phyloP scores from a whole-genome alignment of 371 early-diverging fungal genomes.

The Mortierella sp. region DNA sequence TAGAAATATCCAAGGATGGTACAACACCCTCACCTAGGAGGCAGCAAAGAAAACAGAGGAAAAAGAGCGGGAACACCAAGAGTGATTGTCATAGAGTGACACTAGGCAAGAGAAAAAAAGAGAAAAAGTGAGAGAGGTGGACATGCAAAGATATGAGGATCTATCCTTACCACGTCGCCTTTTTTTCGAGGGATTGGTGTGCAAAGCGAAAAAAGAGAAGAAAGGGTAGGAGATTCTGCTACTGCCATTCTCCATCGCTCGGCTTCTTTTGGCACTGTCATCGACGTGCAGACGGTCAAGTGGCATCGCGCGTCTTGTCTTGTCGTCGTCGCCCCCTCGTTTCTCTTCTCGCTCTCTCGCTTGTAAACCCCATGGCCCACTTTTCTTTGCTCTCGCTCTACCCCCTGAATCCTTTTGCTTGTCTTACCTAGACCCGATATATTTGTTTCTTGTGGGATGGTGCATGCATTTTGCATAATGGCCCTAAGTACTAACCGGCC shows the following conservation, averaged over 20 bases:
- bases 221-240: conserved; percentile 23
- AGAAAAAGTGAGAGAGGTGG: no score
- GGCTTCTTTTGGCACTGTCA: background rate
- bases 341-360: background rate
- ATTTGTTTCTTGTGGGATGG: background rate
- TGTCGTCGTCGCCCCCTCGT: background rate
- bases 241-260: conserved; percentile 14
- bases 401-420: background rate
- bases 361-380: background rate
- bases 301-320: conserved; percentile 3
- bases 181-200: background rate
- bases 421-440: background rate
- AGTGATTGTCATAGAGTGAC: background rate
- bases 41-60: background rate
- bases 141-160: background rate
- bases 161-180: background rate
- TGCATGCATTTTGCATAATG: conserved; percentile 15
- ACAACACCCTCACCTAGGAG: background rate
- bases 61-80: conserved; percentile 1
- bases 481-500: conserved; percentile 1
- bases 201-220: background rate
- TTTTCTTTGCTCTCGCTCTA: background rate
- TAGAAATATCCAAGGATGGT: background rate
- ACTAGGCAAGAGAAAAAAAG: conserved; percentile 2
- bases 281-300: background rate